A percentile compares a stretch with the other conserved stretches of the same genome.
These are phyloP conservation scores for Heliamphora exappendiculata DNA, from an alignment of 148 eudicot species.

Conservation along the genomic window DNA sequence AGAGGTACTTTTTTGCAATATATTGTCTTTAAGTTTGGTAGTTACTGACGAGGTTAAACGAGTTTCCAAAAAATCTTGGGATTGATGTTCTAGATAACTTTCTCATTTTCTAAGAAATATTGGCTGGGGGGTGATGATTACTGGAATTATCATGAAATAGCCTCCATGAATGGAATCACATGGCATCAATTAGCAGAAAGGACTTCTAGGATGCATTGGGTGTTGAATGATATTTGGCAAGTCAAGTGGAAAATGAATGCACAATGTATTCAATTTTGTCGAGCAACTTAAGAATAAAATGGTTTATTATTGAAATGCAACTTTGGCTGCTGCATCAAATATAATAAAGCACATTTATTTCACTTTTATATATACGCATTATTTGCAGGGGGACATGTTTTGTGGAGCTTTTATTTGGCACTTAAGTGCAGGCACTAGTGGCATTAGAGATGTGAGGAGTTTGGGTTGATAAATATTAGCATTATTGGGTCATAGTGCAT, in stretches of 20 bases:
- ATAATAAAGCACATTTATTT: background rate
- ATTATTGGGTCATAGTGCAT: background rate
- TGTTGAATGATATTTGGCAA: background rate
- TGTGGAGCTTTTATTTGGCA: background rate
- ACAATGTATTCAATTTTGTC: background rate
- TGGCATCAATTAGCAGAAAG: background rate
- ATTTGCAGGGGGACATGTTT: background rate
- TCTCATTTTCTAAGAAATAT: background rate
- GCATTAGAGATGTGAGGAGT: background rate
- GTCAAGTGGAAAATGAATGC: background rate
- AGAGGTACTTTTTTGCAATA: conserved; percentile 41
- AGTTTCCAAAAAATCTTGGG: background rate
- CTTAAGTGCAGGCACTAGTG: background rate
- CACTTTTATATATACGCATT: background rate
- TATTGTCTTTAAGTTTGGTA: conserved; percentile 10
- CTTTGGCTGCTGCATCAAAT: background rate
- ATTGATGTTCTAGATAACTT: background rate
- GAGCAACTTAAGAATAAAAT: background rate
- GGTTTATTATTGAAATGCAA: conserved; percentile 3
- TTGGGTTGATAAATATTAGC: background rate
- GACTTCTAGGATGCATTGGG: background rate
- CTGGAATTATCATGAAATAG: background rate
- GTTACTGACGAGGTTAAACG: background rate
- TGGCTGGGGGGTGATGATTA: background rate
- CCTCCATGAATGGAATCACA: background rate